Evolutionary conservation across 768 basidiomycete species (phyloP).

Genomic region (Termitomyces sp.): DNA sequence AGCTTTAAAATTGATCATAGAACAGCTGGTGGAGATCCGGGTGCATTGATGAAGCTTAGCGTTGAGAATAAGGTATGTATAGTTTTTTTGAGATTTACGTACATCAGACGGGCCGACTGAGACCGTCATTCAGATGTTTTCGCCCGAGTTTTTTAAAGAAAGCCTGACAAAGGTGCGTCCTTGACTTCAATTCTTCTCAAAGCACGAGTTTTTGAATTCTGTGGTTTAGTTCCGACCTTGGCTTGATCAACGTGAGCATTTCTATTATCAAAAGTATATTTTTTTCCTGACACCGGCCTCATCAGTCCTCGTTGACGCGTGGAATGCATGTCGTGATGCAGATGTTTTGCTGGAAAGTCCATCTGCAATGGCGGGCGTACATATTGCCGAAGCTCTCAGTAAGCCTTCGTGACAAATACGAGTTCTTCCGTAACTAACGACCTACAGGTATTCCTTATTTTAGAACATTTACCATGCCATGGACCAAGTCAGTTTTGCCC

Average conservation of each 20-base stretch:
- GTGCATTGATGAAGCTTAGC: constrained; percentile 61
- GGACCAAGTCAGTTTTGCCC: constrained; percentile 39
- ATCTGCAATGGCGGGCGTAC: constrained; percentile 66
- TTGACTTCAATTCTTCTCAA: not conserved
- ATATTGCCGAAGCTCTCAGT: constrained; percentile 66
- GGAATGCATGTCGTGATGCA: constrained; percentile 59
- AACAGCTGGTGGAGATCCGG: constrained; percentile 65
- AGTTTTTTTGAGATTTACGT: not conserved
- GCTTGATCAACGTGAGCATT: constrained; percentile 56
- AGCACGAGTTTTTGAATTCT: not conserved
- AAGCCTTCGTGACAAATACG: constrained; percentile 7
- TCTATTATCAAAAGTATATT: not conserved
- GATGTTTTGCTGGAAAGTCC: constrained; percentile 65
- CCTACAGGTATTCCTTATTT: constrained; percentile 52
- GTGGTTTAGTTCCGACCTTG: constrained; percentile 49
- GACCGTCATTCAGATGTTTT: constrained; percentile 50
- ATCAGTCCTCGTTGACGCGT: constrained; percentile 54
- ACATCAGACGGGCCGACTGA: not conserved
- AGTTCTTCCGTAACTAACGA: constrained; percentile 21
- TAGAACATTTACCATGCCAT: constrained; percentile 59
- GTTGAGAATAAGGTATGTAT: constrained; percentile 30
- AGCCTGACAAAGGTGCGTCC: constrained; percentile 44
- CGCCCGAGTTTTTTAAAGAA: constrained; percentile 66
- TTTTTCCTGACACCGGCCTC: not conserved
- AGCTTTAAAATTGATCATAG: constrained; percentile 56